Conservation (phyloP, 371 early-diverging fungal species). For the Globomyces sp. region DNA sequence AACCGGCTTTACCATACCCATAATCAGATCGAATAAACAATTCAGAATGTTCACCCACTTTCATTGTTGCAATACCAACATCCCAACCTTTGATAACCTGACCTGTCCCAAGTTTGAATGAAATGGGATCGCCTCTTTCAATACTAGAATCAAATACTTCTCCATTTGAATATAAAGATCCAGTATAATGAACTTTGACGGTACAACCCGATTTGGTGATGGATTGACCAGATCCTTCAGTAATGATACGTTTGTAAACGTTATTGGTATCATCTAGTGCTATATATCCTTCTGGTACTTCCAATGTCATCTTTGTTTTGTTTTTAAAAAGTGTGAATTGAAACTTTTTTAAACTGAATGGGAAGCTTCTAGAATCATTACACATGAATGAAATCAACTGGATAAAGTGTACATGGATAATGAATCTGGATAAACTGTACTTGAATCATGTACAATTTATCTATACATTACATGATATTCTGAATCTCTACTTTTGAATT, state of each 20-base stretch:
- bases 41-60: conserved; percentile 47
- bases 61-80: conserved; percentile 57
- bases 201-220: conserved; percentile 1
- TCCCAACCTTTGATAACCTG: conserved; percentile 89
- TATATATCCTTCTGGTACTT: conserved; percentile 16
- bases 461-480: no score
- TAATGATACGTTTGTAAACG: conserved; percentile 11
- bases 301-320: neutral
- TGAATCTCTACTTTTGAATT: no score
- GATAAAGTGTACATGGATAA: no score
- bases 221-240: conserved; percentile 7
- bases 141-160: conserved; percentile 11
- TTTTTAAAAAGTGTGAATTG: neutral
- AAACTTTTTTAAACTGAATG: neutral
- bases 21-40: conserved; percentile 35
- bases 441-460: no score
- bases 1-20: conserved; percentile 41
- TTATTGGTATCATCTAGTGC: conserved; percentile 16
- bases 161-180: conserved; percentile 11
- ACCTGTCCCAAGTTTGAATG: conserved; percentile 45
- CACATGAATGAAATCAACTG: no score
- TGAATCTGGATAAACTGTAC: no score
- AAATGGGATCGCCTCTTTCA: conserved; percentile 11
- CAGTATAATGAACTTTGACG: conserved; percentile 16
- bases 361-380: conserved; percentile 3